phyloP scores from a whole-genome alignment of 176 grass and related monocot genomes.

The Carex parvula region DNA sequence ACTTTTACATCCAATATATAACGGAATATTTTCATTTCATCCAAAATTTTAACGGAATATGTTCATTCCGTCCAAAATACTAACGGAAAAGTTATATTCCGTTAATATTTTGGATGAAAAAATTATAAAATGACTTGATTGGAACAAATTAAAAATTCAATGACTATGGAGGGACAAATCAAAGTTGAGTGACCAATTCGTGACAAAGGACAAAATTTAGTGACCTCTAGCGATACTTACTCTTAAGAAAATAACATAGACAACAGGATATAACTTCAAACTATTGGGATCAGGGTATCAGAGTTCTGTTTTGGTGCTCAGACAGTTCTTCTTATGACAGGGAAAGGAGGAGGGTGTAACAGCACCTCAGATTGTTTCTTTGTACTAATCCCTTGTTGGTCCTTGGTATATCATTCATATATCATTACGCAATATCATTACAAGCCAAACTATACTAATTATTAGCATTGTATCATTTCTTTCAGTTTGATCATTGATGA shows the following conservation, averaged over 20 bases:
- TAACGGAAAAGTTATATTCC: too few species aligned
- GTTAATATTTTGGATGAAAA: too few species aligned
- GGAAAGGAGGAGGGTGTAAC: slow-evolving; percentile 18
- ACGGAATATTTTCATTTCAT: too few species aligned
- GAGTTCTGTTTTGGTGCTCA: background rate
- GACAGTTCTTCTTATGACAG: slow-evolving; percentile 20
- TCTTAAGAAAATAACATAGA: background rate
- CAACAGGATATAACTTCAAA: background rate
- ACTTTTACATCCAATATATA: too few species aligned
- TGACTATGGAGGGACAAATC: too few species aligned
- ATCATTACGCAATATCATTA: background rate
- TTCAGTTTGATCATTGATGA: background rate
- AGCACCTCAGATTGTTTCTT: slow-evolving; percentile 5
- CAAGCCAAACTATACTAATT: background rate
- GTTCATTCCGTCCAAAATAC: too few species aligned
- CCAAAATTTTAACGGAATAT: too few species aligned
- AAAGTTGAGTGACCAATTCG: too few species aligned
- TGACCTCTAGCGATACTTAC: too few species aligned
- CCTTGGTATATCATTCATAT: background rate
- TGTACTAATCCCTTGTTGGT: background rate
- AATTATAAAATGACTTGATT: too few species aligned
- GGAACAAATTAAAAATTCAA: too few species aligned
- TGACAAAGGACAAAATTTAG: too few species aligned
- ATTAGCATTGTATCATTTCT: background rate
- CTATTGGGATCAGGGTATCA: background rate